These are phyloP conservation scores for Alternaria ethzedia DNA, from an alignment of 2,329 filamentous ascomycete genomes.

Conservation along the genomic window DNA sequence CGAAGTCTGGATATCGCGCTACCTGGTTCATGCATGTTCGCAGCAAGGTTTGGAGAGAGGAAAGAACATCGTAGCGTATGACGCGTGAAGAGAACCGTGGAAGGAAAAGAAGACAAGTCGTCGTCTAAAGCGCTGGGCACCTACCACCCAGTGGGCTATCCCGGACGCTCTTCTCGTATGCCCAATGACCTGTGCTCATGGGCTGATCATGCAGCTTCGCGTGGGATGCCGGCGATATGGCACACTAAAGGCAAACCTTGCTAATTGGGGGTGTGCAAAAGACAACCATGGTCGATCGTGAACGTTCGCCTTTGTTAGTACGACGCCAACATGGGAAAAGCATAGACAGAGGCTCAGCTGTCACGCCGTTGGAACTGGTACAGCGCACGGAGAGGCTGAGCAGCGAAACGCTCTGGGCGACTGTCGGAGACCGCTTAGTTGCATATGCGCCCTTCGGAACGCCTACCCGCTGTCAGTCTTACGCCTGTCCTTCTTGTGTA, in stretches of 20 bases:
- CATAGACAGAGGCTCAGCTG: conserved; percentile 1
- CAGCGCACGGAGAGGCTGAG: neutral
- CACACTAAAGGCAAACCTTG: neutral
- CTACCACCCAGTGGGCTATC: neutral
- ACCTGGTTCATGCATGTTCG: neutral
- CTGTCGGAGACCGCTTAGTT: conserved; percentile 2
- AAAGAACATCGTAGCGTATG: neutral
- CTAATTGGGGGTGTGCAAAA: neutral
- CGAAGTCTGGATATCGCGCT: neutral
- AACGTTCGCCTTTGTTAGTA: neutral
- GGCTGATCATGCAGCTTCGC: conserved; percentile 7
- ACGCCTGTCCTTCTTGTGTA: conserved; percentile 4
- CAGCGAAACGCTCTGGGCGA: neutral
- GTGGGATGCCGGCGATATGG: conserved; percentile 2
- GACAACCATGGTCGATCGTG: neutral
- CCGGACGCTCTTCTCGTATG: conserved; percentile 2
- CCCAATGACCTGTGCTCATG: conserved; percentile 9
- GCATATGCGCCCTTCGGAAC: conserved; percentile 14
- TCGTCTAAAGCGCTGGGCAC: neutral
- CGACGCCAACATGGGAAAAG: neutral
- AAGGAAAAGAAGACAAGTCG: conserved; percentile 3
- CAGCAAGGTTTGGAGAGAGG: neutral
- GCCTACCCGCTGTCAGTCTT: conserved; percentile 21
- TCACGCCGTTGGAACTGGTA: conserved; percentile 4
- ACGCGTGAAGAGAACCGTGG: neutral